A percentile compares a stretch with the other conserved stretches of the same genome.
phyloP scores from a whole-genome alignment of 2,329 filamentous ascomycete genomes.

The Hyphodiscus sp. region DNA sequence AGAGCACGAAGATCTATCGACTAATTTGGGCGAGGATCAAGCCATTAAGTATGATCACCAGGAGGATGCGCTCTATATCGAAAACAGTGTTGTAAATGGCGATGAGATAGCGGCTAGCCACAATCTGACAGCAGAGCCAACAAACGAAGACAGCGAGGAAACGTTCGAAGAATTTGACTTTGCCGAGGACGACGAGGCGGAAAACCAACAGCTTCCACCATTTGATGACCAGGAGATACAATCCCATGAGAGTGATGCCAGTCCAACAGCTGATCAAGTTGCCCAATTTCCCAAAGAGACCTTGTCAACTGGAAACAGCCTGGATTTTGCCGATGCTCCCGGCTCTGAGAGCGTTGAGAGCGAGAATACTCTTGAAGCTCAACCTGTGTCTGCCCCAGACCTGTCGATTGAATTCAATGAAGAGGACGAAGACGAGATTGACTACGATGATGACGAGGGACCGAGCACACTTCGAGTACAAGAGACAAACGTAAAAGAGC shows the following conservation, averaged over 20 bases:
- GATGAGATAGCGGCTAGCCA: not conserved
- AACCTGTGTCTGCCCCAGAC: conserved; percentile 18
- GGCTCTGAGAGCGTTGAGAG: conserved; percentile 31
- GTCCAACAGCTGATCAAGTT: not conserved
- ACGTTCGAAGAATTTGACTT: conserved; percentile 6
- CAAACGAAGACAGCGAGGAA: not conserved
- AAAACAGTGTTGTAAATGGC: not conserved
- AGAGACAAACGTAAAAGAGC: conserved; percentile 1
- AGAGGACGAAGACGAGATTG: conserved; percentile 25
- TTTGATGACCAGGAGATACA: not conserved
- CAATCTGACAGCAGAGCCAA: not conserved
- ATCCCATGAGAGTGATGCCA: not conserved
- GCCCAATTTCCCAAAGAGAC: not conserved
- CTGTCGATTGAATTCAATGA: conserved; percentile 25
- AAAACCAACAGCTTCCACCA: not conserved
- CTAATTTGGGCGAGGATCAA: not conserved
- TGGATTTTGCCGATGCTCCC: conserved; percentile 17
- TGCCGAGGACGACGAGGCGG: conserved; percentile 7
- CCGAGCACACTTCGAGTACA: conserved; percentile 2
- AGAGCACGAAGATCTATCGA: not conserved
- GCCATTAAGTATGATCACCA: not conserved
- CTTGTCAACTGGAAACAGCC: not conserved
- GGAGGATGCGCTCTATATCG: not conserved
- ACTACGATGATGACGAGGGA: conserved; percentile 25
- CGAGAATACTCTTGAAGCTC: conserved; percentile 11